Evolutionary conservation across 768 basidiomycete species (phyloP).

Genomic region (Leccinum disarticulatum): DNA sequence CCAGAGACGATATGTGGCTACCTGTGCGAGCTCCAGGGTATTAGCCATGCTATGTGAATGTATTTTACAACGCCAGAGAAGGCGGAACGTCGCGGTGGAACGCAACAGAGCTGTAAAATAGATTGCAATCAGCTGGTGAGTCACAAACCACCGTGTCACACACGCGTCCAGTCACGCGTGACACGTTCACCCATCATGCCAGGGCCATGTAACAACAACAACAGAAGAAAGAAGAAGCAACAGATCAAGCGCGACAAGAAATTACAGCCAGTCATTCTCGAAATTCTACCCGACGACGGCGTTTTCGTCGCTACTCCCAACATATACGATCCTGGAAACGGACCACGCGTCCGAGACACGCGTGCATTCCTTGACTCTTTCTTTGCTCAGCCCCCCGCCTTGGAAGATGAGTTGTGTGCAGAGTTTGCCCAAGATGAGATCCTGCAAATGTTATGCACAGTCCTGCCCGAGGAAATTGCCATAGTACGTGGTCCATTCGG

Average conservation of each 20-base stretch:
- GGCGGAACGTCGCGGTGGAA: slow-evolving; percentile 24
- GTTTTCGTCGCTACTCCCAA: slow-evolving; percentile 48
- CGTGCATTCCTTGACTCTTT: slow-evolving; percentile 63
- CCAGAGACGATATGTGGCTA: slow-evolving; percentile 21
- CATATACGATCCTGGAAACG: slow-evolving; percentile 77
- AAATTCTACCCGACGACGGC: slow-evolving; percentile 9
- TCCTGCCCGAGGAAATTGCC: slow-evolving; percentile 71
- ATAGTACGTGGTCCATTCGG: slow-evolving; percentile 45
- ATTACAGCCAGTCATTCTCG: background rate
- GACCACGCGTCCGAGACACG: slow-evolving; percentile 70
- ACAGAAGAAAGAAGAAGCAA: slow-evolving; percentile 44
- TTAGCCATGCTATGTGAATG: slow-evolving; percentile 46
- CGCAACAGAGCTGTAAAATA: slow-evolving; percentile 28
- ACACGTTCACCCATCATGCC: slow-evolving; percentile 47
- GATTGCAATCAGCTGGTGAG: slow-evolving; percentile 29
- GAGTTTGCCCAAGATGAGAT: slow-evolving; percentile 79
- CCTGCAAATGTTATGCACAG: slow-evolving; percentile 65
- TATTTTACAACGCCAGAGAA: slow-evolving; percentile 34
- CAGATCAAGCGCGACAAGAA: slow-evolving; percentile 35
- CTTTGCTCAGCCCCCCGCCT: slow-evolving; percentile 64
- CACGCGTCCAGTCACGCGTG: slow-evolving; percentile 33
- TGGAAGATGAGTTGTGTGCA: slow-evolving; percentile 66
- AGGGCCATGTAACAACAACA: slow-evolving; percentile 54
- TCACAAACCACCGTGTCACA: slow-evolving; percentile 30
- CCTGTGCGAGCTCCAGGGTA: slow-evolving; percentile 67